Base-by-base conservation (phyloP, 2,329 filamentous ascomycete species). In the Lachnum nothofagi region DNA sequence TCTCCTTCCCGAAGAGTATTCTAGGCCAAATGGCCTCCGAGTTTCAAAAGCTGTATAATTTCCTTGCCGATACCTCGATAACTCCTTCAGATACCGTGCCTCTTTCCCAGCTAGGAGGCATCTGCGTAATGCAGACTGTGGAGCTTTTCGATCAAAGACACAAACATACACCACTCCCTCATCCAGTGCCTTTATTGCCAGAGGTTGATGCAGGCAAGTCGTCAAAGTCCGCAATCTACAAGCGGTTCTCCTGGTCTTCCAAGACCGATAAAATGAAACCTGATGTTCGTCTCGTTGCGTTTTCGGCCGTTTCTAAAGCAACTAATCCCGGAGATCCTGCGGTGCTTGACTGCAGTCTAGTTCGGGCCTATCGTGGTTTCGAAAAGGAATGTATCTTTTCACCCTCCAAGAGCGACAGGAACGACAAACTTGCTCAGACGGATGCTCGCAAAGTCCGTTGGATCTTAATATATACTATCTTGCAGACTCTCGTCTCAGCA, bases 361-460 rank as follows among this genome's bases (percentile, higher is more conserved):
- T 93, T 1, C 70, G 75, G 44, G 80, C 82, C 1, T 93, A 90
- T 60, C 74, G 79, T 3, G 73, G 72, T 2, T 91, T 91, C 48
- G 88, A 93, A 60, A 77, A 80, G 44, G 74, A 80, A 5, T 73
- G 72, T 6, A 64, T 77, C 17, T 67, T 73, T 41, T 67, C 68
- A 0, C 72, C 76, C 2, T 68, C 71, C 17, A 81, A 77, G 52
- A 68, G 70, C 0, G 78, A 84, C 49, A 80, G 78, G 48, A 51
- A 65, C 27, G 78, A 81, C 29, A 82, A 79, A 60, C 63, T 84
- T 1, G 76, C 78, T 0, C 68, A 80, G 9, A 71, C 76, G 7
- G 87, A 91, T 54, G 85, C 80, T 1, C 80, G 88, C 34, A 91
- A 89, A 65, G 78, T 90, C 14, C 76, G 87, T 33, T 93, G 87